phyloP scores from a whole-genome alignment of 441 rosid genomes.

The Pelargonium fulgidum region DNA sequence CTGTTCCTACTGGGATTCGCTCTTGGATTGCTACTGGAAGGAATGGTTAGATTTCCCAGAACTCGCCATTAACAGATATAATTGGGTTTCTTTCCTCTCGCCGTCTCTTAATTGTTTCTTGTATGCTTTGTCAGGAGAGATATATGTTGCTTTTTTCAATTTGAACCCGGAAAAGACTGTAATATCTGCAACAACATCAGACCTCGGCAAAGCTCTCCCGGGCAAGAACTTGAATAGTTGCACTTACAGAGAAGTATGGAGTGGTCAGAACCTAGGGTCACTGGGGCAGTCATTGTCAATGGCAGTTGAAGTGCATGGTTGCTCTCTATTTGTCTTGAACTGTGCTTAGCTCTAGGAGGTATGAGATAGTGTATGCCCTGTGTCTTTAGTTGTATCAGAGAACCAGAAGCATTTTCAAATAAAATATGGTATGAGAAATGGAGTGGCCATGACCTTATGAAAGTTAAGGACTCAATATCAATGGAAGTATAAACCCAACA shows the following conservation, averaged over 20 bases:
- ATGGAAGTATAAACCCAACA: too few species aligned
- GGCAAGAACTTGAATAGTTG: slow-evolving; percentile 37
- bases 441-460: too few species aligned
- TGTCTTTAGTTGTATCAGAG: too few species aligned
- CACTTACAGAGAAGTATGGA: slow-evolving; percentile 58
- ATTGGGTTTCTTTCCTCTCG: neutral
- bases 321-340: slow-evolving; percentile 53
- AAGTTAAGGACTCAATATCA: too few species aligned
- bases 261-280: slow-evolving; percentile 33
- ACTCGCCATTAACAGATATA: slow-evolving; percentile 11
- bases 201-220: slow-evolving; percentile 44
- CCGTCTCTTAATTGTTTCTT: slow-evolving; percentile 11
- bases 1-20: slow-evolving; percentile 43
- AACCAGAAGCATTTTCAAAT: too few species aligned
- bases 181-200: slow-evolving; percentile 49
- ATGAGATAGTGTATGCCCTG: too few species aligned
- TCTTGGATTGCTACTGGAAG: slow-evolving; percentile 88
- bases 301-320: slow-evolving; percentile 47
- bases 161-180: slow-evolving; percentile 39
- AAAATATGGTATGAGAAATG: too few species aligned
- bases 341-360: slow-evolving; percentile 26
- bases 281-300: slow-evolving; percentile 32
- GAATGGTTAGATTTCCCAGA: slow-evolving; percentile 30
- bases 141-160: slow-evolving; percentile 77
- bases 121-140: slow-evolving; percentile 43